phyloP scores from a whole-genome alignment of 2,329 filamentous ascomycete species.

The Geosmithia flava region DNA sequence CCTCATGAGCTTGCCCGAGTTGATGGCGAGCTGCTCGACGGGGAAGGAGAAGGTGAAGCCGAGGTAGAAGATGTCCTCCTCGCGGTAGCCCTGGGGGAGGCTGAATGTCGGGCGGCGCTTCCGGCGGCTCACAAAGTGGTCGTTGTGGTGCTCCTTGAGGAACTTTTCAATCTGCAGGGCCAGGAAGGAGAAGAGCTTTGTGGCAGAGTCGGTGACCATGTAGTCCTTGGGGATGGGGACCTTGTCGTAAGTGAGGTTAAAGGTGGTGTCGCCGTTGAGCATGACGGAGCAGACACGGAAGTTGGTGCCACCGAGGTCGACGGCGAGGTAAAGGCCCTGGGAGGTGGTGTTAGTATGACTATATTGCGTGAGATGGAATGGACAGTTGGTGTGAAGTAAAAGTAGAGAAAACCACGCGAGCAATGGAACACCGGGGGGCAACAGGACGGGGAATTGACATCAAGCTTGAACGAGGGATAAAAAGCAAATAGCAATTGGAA shows the following conservation, averaged over 20 bases:
- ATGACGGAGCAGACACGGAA: conserved; percentile 94
- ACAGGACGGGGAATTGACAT: too few relatives aligned
- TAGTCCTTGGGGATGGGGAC: conserved; percentile 79
- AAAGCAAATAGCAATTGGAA: neutral
- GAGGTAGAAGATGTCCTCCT: conserved; percentile 76
- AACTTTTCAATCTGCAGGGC: conserved; percentile 88
- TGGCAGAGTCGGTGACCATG: conserved; percentile 78
- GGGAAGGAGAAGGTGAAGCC: conserved; percentile 99
- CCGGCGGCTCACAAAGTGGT: conserved; percentile 66
- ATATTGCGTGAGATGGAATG: too few relatives aligned
- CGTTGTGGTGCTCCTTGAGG: conserved; percentile 73
- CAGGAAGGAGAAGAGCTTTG: conserved; percentile 84
- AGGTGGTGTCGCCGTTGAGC: conserved; percentile 88
- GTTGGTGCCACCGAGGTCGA: conserved; percentile 97
- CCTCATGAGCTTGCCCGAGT: conserved; percentile 84
- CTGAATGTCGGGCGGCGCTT: conserved; percentile 50
- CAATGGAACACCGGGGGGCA: too few relatives aligned
- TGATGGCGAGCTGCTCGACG: conserved; percentile 86
- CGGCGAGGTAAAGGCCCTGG: conserved; percentile 86
- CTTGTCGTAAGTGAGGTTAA: conserved; percentile 87
- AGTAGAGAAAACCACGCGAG: neutral
- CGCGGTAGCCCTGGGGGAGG: conserved; percentile 44
- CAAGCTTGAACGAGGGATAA: neutral
- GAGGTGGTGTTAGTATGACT: conserved; percentile 1
- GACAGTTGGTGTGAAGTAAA: conserved; percentile 4